Evolutionary conservation across 148 eudicot species (phyloP).

Genomic region (Rhododendron ferrugineum): DNA sequence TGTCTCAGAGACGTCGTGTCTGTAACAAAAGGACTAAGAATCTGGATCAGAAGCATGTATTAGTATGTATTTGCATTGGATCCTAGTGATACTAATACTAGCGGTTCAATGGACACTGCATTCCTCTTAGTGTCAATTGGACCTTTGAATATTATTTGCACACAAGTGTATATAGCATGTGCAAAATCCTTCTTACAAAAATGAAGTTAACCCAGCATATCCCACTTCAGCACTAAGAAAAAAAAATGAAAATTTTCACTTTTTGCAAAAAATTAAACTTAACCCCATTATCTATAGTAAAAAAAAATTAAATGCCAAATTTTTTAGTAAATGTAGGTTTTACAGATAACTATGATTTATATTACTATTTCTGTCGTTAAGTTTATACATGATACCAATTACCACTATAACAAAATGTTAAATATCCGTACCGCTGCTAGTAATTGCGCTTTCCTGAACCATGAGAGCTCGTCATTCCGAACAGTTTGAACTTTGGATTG

Average conservation of each 20-base stretch:
- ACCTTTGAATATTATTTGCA: background rate
- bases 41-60: background rate
- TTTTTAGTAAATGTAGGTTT: background rate
- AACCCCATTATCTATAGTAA: background rate
- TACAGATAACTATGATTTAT: background rate
- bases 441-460: slow-evolving; percentile 83
- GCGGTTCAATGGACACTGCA: background rate
- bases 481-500: slow-evolving; percentile 70
- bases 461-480: slow-evolving; percentile 75
- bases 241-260: background rate
- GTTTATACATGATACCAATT: background rate
- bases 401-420: background rate
- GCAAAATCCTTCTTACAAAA: background rate
- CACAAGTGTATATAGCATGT: background rate
- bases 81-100: background rate
- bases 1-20: background rate
- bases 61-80: background rate
- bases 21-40: background rate
- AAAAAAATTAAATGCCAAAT: background rate
- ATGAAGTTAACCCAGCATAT: background rate
- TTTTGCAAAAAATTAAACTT: background rate
- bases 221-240: background rate
- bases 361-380: background rate
- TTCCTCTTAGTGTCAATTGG: background rate
- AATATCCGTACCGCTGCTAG: slow-evolving; percentile 66